These are phyloP conservation scores for Hymenochaete sp. DNA, from an alignment of 1,284 basidiomycete genomes.

Conservation along the genomic window DNA sequence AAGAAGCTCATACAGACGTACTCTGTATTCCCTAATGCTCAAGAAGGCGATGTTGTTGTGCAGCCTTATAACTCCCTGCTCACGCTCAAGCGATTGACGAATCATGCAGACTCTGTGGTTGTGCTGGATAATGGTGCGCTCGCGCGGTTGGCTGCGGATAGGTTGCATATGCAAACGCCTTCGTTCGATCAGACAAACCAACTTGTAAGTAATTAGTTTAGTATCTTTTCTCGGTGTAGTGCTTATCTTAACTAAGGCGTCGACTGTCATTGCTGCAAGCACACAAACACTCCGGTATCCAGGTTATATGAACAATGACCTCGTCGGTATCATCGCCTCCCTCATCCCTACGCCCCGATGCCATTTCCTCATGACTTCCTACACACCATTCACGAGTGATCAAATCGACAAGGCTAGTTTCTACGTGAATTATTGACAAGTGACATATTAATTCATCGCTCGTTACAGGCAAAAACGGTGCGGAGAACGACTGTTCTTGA, in stretches of 20 bases:
- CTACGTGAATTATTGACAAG: slow-evolving; percentile 1
- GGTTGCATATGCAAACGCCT: slow-evolving; percentile 85
- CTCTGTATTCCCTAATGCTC: slow-evolving; percentile 94
- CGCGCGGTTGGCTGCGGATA: slow-evolving; percentile 84
- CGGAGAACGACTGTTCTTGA: slow-evolving; percentile 93
- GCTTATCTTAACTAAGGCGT: slow-evolving; percentile 48
- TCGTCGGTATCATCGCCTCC: slow-evolving; percentile 94
- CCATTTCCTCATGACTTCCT: slow-evolving; percentile 99
- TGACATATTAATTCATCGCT: background rate
- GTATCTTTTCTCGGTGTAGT: background rate
- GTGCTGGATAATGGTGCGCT: slow-evolving; percentile 96
- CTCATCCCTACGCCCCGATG: slow-evolving; percentile 98
- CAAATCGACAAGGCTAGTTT: slow-evolving; percentile 78
- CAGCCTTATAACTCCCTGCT: slow-evolving; percentile 97
- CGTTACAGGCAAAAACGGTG: slow-evolving; percentile 69
- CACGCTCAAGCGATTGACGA: slow-evolving; percentile 90
- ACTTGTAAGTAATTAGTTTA: slow-evolving; percentile 42
- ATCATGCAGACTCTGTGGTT: slow-evolving; percentile 96
- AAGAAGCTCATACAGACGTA: slow-evolving; percentile 99
- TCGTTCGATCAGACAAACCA: slow-evolving; percentile 95
- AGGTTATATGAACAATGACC: slow-evolving; percentile 99
- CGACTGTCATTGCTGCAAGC: slow-evolving; percentile 94
- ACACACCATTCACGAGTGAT: slow-evolving; percentile 97
- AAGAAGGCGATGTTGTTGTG: slow-evolving; percentile 90
- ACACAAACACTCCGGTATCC: slow-evolving; percentile 97